Base-by-base conservation (phyloP, 2,329 filamentous ascomycete genomes). In the Ophiocordyceps camponoti-rufipedis region DNA sequence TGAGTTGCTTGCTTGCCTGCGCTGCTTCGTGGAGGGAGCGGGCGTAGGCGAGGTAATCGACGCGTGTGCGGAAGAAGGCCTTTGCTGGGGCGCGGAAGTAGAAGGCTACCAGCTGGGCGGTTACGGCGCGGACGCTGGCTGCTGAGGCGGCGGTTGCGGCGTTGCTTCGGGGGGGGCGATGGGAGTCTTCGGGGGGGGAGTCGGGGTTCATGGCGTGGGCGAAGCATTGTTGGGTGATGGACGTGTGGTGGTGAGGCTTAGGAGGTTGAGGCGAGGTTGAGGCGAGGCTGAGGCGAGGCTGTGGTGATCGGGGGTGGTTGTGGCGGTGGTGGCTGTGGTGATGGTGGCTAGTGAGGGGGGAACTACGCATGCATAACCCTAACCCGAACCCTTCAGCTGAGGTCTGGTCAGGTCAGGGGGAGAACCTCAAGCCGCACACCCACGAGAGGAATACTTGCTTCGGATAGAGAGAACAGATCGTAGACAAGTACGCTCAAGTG, bases 21-120 rank as follows among this genome's bases (percentile, higher is more conserved):
- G 1, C 59, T 61, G 68, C 63, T 50, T 72, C 61, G 49, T 75
- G 71, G 3, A 76, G 56, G 14, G 59, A 67, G 28, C 74, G 66
- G 3, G 73, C 74, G 49, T 75, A 78, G 2, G 72, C 72, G 16
- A 78, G 68, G 52, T 87, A 94, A 67, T 95, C 88, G 51, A 95
- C 86, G 48, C 88, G 71, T 1, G 85, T 88, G 49, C 85, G 77
- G 64, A 95, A 94, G 59, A 95, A 95, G 14, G 87, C 84, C 63
- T 94, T 94, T 45, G 87, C 83, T 1, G 88, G 88, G 0, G 86
- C 85, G 47, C 87, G 74, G 58, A 94, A 95, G 65, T 94, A 95
- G 55, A 94, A 94, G 23, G 86, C 81, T 46, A 94, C 74, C 54
- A 86, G 70, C 58, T 93, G 83, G 8, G 85, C 82, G 54, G 82